Conservation (phyloP, 208 protist genomes). For the Trypanosomatidae sp. region DNA sequence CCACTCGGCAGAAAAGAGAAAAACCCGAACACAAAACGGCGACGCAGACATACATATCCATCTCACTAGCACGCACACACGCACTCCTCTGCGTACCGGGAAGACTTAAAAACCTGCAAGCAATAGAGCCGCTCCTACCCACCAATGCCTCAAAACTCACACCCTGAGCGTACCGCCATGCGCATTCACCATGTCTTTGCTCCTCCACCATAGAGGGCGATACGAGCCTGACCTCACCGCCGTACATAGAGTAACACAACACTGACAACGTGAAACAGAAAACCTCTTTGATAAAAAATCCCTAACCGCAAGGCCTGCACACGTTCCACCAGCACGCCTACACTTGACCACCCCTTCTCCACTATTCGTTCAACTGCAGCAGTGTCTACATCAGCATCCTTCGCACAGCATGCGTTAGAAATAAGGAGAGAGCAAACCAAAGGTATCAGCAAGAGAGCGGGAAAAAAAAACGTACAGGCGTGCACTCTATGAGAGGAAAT, state of each 20-base stretch:
- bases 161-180: not conserved
- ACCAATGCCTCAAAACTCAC: not conserved
- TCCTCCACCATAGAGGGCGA: not conserved
- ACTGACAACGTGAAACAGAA: not conserved
- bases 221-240: not conserved
- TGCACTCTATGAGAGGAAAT: conserved; percentile 3
- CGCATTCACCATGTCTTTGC: not conserved
- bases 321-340: not conserved
- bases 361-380: not conserved
- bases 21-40: not conserved
- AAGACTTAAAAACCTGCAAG: not conserved
- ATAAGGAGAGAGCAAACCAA: not conserved
- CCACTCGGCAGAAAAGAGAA: not conserved
- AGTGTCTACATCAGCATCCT: not conserved
- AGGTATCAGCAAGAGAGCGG: not conserved
- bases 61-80: not conserved
- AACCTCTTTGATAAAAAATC: not conserved
- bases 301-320: not conserved
- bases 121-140: not conserved
- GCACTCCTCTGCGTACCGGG: not conserved
- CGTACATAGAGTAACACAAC: not conserved
- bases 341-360: not conserved
- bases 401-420: not conserved
- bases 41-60: not conserved
- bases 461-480: not conserved